Evolutionary conservation across 371 early-diverging fungal genomes (phyloP), one percentile per base, ranked within the genome.

Genomic region (Mucor irregularis): DNA sequence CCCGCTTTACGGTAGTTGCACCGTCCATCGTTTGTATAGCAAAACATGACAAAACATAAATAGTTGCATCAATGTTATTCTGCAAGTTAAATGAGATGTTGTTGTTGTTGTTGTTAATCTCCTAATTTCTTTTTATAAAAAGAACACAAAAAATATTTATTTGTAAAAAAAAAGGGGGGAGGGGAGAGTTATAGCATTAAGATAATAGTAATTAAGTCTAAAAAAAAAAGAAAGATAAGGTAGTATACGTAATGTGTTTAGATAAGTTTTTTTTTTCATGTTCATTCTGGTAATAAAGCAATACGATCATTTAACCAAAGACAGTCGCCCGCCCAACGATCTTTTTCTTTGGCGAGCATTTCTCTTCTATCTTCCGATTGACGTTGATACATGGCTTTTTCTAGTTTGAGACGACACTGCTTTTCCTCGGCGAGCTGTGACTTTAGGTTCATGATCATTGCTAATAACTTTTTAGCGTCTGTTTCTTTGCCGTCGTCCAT

Each of bases 401-500:
- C 75, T 29, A 74, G 45, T 8, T 67, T 53, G 11, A 59, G 44
- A 17, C 75, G 61, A 6, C 78, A 76, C 16, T 74, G 60, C 35
- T 70, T 74, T 49, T 83, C 84, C 29, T 82, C 68, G 2, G 70
- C 68, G 3, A 83, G 64, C 30, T 83, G 81, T 3, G 64, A 21
- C 39, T 74, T 67, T 30, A 74, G 51, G 5, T 62, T 56, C 39
- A 55, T 44, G 11, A 74, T 71, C 62, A 69, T 71, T 25, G 42
- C 64, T 30, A 58, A 31, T 17, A 63, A 47, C 5, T 34, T 35
- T 25, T 59, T 63, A 19, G 56, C 22, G 17, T 53, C 54, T n/a
- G 13, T n/a, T 13, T 44, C 54, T 5, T 39, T 29, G 16, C 22
- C 19, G 13, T 33, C 25, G 8, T 26, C 34, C 6, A 21, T 8